Percentiles rank a stretch among this genome's conserved stretches.
These are phyloP conservation scores for Tinospora cordifolia DNA, from an alignment of 164 flowering plant genomes.

Conservation along the genomic window DNA sequence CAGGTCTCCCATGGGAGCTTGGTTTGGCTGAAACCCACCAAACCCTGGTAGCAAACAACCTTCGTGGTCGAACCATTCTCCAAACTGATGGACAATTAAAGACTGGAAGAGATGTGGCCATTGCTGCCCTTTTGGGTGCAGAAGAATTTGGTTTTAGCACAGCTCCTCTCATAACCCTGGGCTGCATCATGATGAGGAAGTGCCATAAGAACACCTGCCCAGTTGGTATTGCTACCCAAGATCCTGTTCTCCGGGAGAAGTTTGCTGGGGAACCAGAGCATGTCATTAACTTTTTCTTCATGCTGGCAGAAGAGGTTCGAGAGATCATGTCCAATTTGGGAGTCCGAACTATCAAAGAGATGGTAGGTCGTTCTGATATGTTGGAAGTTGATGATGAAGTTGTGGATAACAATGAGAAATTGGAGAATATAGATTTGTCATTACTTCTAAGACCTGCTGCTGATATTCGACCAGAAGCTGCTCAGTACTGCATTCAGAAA, in stretches of 20 bases:
- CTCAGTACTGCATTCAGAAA: conserved; percentile 82
- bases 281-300: conserved; percentile 93
- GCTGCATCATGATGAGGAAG: conserved; percentile 99
- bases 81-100: conserved; percentile 98
- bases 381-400: conserved; percentile 89
- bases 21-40: conserved; percentile 99
- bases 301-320: conserved; percentile 93
- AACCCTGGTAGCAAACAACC: conserved; percentile 93
- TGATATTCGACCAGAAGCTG: conserved; percentile 86
- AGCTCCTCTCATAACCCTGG: conserved; percentile 95
- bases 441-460: conserved; percentile 81
- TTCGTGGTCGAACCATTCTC: conserved; percentile 84
- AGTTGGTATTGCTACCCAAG: conserved; percentile 99
- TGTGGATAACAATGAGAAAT: conserved; percentile 63
- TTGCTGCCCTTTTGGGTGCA: conserved; percentile 97
- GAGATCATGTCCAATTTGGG: conserved; percentile 95
- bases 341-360: conserved; percentile 73
- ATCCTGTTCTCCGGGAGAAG: conserved; percentile 92
- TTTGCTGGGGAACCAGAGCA: conserved; percentile 99
- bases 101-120: conserved; percentile 96
- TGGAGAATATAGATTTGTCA: conserved; percentile 83
- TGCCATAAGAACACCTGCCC: conserved; percentile 99
- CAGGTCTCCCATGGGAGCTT: conserved; percentile 99
- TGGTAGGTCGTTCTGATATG: conserved; percentile 98
- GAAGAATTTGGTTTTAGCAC: conserved; percentile 99